These are phyloP conservation scores for Globisporangium apiculatum DNA, from an alignment of 352 stramenopile species.

Conservation along the genomic window DNA sequence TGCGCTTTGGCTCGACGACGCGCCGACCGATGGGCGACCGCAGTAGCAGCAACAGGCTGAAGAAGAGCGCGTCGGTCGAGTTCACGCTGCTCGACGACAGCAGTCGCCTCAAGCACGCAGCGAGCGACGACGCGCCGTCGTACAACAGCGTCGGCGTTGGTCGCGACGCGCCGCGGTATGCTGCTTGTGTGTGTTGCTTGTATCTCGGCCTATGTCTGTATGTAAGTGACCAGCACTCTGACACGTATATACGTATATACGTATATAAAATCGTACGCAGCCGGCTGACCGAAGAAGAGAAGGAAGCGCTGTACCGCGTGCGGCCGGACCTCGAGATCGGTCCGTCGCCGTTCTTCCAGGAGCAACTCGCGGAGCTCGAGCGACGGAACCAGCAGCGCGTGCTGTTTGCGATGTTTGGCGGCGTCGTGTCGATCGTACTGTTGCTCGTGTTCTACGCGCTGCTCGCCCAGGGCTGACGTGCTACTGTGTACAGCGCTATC, in stretches of 20 bases:
- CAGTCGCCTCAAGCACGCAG: slow-evolving; percentile 16
- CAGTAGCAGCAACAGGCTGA: slow-evolving; percentile 13
- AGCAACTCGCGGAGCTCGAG: slow-evolving; percentile 47
- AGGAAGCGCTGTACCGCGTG: slow-evolving; percentile 73
- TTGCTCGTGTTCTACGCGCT: slow-evolving; percentile 71
- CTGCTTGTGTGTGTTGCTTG: background rate
- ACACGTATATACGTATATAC: background rate
- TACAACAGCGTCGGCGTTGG: slow-evolving; percentile 33
- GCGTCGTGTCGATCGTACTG: slow-evolving; percentile 56
- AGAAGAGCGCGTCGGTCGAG: slow-evolving; percentile 68
- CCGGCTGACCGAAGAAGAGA: slow-evolving; percentile 71
- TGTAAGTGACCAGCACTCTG: background rate
- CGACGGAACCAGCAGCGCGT: slow-evolving; percentile 55
- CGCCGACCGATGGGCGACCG: slow-evolving; percentile 16
- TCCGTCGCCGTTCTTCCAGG: slow-evolving; percentile 44
- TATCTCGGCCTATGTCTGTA: background rate
- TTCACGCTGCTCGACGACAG: slow-evolving; percentile 51
- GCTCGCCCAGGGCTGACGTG: slow-evolving; percentile 13
- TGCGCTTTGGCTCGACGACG: slow-evolving; percentile 44
- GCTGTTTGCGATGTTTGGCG: slow-evolving; percentile 69
- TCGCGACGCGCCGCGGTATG: slow-evolving; percentile 39
- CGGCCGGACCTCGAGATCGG: slow-evolving; percentile 78
- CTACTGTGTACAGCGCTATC: background rate
- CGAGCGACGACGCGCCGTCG: slow-evolving; percentile 10
- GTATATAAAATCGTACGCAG: slow-evolving; percentile 14